phyloP scores from a whole-genome alignment of 805 yeast species.

The Kluyveromyces wickerhamii region DNA sequence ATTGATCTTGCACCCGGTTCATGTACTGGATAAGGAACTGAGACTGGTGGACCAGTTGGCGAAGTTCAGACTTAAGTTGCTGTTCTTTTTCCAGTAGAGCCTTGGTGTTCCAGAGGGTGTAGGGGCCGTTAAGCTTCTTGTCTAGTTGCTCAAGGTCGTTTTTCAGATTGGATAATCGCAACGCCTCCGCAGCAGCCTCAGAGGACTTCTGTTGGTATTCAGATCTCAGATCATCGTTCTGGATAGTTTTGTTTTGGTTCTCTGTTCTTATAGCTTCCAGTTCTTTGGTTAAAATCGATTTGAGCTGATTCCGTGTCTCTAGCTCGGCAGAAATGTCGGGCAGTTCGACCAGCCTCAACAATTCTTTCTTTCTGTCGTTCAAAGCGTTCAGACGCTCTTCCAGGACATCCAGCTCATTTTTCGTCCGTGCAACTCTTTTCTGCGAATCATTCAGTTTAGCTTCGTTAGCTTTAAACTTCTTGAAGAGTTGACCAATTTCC shows the following conservation, averaged over 20 bases:
- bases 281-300: conserved; percentile 14
- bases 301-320: conserved; percentile 9
- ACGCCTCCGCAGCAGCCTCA: conserved; percentile 39
- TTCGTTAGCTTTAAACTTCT: conserved; percentile 23
- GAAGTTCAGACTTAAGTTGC: conserved; percentile 11
- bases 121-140: conserved; percentile 30
- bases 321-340: conserved; percentile 9
- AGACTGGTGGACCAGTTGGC: conserved; percentile 11
- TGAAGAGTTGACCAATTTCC: conserved; percentile 36
- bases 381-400: conserved; percentile 9
- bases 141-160: conserved; percentile 20
- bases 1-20: conserved; percentile 14
- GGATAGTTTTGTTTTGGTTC: conserved; percentile 26
- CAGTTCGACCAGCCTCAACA: conserved; percentile 8
- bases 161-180: conserved; percentile 19
- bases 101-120: conserved; percentile 21
- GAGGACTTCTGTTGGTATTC: conserved; percentile 41
- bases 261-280: conserved; percentile 48
- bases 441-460: conserved; percentile 18
- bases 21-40: conserved; percentile 18
- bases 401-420: conserved; percentile 15
- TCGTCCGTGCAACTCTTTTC: conserved; percentile 19
- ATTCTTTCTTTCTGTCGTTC: conserved; percentile 8
- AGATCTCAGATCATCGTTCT: conserved; percentile 31
- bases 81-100: conserved; percentile 9